Evolutionary conservation across 805 yeast genomes (phyloP).

Genomic region (Candida nonsorbophila): DNA sequence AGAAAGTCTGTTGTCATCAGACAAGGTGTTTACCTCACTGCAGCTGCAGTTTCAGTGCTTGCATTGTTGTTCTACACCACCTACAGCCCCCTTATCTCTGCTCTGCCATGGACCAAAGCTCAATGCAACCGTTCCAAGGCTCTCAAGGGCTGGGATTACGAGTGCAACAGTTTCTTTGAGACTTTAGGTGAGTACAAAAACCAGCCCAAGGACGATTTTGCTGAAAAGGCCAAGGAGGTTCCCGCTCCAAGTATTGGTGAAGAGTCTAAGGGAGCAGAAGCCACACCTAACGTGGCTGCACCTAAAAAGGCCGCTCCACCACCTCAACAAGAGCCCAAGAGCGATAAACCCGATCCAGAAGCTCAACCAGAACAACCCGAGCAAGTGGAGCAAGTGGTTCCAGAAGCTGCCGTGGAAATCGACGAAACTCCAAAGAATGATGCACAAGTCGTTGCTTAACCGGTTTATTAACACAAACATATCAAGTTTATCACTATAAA

Average conservation of each 20-base stretch:
- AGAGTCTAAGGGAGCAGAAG: slow-evolving; percentile 2
- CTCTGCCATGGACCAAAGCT: slow-evolving; percentile 68
- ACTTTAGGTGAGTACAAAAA: slow-evolving; percentile 18
- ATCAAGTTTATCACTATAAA: too few relatives aligned
- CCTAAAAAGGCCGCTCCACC: too few relatives aligned
- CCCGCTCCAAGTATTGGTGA: not conserved
- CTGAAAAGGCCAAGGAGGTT: not conserved
- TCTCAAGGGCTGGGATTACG: slow-evolving; percentile 79
- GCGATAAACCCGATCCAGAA: too few relatives aligned
- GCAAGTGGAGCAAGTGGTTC: too few relatives aligned
- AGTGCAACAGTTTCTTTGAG: slow-evolving; percentile 56
- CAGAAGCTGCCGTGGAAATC: too few relatives aligned
- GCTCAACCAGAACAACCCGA: too few relatives aligned
- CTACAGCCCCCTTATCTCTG: slow-evolving; percentile 75
- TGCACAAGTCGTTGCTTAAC: too few relatives aligned
- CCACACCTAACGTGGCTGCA: not conserved
- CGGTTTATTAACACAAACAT: too few relatives aligned
- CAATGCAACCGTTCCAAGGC: slow-evolving; percentile 60
- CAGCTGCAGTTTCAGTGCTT: slow-evolving; percentile 44
- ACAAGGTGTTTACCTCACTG: slow-evolving; percentile 37
- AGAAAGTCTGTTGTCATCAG: slow-evolving; percentile 35
- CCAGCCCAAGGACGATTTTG: not conserved
- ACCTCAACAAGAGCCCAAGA: too few relatives aligned
- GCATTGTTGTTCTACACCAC: slow-evolving; percentile 51
- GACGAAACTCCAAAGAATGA: too few relatives aligned